phyloP scores from a whole-genome alignment of 345 rosid species.

The Moringa oleifera region DNA sequence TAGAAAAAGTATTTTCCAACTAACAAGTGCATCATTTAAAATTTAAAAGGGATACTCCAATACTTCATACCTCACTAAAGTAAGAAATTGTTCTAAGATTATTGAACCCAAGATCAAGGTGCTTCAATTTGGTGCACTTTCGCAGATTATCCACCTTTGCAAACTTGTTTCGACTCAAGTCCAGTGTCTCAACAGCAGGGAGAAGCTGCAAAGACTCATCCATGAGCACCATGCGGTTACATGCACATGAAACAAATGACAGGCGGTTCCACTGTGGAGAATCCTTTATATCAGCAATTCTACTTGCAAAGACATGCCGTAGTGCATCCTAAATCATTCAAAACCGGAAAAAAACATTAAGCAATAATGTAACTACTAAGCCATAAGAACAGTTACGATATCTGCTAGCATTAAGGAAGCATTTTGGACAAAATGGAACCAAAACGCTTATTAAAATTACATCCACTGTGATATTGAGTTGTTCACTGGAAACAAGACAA shows the following conservation, averaged over 20 bases:
- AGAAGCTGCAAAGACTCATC: constrained; percentile 98
- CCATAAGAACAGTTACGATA: background rate
- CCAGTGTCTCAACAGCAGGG: constrained; percentile 91
- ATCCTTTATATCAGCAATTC: constrained; percentile 83
- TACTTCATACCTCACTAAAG: constrained; percentile 62
- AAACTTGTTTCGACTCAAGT: constrained; percentile 93
- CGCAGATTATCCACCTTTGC: constrained; percentile 86
- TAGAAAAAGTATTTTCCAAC: background rate
- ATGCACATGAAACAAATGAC: constrained; percentile 79
- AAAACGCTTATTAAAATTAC: background rate
- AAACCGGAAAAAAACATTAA: constrained; percentile 7
- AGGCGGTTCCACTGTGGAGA: constrained; percentile 86
- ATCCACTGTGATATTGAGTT: background rate
- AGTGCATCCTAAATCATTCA: constrained; percentile 63
- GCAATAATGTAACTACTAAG: no score
- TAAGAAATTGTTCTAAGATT: constrained; percentile 59
- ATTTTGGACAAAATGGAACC: no score
- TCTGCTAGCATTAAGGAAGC: no score
- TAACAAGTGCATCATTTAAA: background rate
- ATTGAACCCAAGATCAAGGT: constrained; percentile 96
- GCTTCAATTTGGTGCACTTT: constrained; percentile 73
- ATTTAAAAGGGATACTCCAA: constrained; percentile 5
- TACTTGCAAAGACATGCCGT: constrained; percentile 89
- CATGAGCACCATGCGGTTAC: constrained; percentile 84
- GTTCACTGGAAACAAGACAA: background rate